phyloP scores from a whole-genome alignment of 176 grass and related monocot genomes.

The Lolium multiflorum region DNA sequence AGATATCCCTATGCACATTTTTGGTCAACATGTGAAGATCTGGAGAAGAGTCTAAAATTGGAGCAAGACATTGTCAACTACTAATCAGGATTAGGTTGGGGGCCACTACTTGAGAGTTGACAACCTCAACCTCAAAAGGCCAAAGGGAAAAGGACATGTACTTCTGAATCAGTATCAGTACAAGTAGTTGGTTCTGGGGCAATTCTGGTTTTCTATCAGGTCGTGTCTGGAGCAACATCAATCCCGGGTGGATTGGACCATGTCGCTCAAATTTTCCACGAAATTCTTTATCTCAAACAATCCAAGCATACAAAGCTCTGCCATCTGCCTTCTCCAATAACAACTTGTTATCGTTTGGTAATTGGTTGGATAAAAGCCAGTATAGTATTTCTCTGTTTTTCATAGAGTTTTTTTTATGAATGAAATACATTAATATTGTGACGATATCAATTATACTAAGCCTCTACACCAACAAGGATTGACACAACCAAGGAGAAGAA shows the following conservation, averaged over 20 bases:
- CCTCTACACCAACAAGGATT: too few species aligned
- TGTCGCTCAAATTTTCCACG: background rate
- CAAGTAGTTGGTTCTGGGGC: too few species aligned
- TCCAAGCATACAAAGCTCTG: background rate
- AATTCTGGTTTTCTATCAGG: background rate
- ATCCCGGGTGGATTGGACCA: background rate
- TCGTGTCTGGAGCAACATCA: background rate
- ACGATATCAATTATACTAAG: too few species aligned
- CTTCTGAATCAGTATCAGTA: too few species aligned
- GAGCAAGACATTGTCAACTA: slow-evolving; percentile 1
- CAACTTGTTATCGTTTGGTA: background rate
- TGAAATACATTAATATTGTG: too few species aligned
- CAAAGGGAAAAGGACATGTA: background rate
- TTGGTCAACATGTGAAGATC: slow-evolving; percentile 37
- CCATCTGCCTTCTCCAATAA: background rate
- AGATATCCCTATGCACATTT: background rate
- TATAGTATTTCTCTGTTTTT: background rate
- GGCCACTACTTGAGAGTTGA: slow-evolving; percentile 12
- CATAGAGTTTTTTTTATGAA: background rate
- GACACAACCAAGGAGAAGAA: too few species aligned
- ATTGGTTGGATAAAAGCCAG: background rate
- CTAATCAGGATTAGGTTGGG: slow-evolving; percentile 37
- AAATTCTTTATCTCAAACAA: background rate
- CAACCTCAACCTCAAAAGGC: background rate
- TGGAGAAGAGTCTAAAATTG: background rate